A percentile compares a stretch with the other conserved stretches of the same genome.
These are phyloP conservation scores for Mortierella sp. DNA, from an alignment of 371 early-diverging fungal genomes.

Conservation along the genomic window DNA sequence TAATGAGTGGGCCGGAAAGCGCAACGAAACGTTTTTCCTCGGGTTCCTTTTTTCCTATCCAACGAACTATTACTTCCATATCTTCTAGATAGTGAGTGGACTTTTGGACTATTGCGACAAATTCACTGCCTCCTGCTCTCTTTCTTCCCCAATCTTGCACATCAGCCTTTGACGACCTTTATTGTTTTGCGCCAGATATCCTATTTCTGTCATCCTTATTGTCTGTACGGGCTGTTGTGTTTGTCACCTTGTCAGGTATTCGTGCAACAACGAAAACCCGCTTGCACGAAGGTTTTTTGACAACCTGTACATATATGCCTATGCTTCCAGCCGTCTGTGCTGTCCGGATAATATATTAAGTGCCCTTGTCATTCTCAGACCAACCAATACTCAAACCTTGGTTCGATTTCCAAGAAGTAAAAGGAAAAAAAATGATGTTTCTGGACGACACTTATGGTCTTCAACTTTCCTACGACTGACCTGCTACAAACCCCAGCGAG, in stretches of 20 bases:
- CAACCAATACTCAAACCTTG: neutral
- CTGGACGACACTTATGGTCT: neutral
- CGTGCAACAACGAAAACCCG: too few species aligned
- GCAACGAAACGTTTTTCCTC: constrained; percentile 8
- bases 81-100: constrained; percentile 5
- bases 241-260: too few species aligned
- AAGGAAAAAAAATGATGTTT: neutral
- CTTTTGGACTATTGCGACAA: constrained; percentile 8
- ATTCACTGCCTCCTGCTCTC: neutral
- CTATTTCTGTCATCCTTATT: neutral
- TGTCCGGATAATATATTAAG: constrained; percentile 10
- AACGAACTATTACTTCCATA: too few species aligned
- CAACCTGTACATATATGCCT: too few species aligned
- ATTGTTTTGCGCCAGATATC: neutral
- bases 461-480: neutral
- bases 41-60: neutral
- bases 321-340: neutral
- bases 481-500: too few species aligned
- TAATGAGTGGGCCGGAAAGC: neutral
- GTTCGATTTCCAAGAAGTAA: neutral
- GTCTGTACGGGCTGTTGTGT: neutral
- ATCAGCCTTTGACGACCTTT: neutral
- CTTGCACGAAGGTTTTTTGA: too few species aligned
- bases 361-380: neutral
- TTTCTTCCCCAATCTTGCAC: neutral